Base-by-base conservation (phyloP, 164 flowering plant species). In the Nelumbo lutea region DNA sequence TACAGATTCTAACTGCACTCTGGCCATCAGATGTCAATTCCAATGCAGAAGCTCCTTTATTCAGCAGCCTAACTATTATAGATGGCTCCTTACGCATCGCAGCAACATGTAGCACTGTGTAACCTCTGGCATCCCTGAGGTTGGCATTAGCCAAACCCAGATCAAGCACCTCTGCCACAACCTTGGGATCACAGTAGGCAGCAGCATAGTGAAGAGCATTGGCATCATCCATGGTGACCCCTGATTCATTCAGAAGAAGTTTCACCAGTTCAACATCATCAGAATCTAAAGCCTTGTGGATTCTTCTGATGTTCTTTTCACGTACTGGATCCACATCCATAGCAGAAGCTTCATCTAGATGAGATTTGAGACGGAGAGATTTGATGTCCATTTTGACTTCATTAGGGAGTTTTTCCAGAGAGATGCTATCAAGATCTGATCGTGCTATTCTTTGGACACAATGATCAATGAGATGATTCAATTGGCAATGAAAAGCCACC, bases 201-300 rank as follows among this genome's bases (percentile, higher is more conserved):
- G 73, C 85, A 40, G 93, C 88, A 80, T 88, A 88, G 68, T 90
- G 96, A 52, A 90, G 88, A 41, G 90, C 93, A 77, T 72, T 63
- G 2, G 96, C 96, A 52, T 80, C 86, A 72, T 90, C 88, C 57
- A 90, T 68, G 27, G 87, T 87, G 42, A 80, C 69, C 43, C 75
- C 64, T 40, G 88, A 83, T 66, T 90, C 96, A 3, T 69, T 67
- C 39, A 90, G 69, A 1, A 90, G 87, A 61, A 88, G 82, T 45
- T 73, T 83, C 39, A 90, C 82, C 11, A 90, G 84, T 74, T 90
- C 93, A 14, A 90, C 84, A 82, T 90, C 96, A 70, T 90, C 88
- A 0, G 90, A 88, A 68, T 90, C 96, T 59, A 90, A 68, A 15
- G 96, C 96, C 72, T 70, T 84, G 68, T 69, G 81, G 50, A 88